These are phyloP conservation scores for Hirsutella thompsonii DNA, from an alignment of 2,329 filamentous ascomycete genomes.

Conservation along the genomic window DNA sequence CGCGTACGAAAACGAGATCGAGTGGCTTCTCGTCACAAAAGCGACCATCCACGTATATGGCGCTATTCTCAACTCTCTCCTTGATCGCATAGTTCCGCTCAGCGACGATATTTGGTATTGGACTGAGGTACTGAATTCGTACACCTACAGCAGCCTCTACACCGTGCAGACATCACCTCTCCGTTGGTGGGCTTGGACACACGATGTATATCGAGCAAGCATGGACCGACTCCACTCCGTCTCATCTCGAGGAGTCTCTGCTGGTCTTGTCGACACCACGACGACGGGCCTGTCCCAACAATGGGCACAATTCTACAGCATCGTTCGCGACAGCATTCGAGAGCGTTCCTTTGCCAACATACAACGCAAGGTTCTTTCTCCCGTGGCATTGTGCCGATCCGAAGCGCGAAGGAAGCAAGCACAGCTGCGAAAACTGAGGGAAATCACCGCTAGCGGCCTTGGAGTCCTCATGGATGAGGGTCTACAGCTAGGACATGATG, in stretches of 20 bases:
- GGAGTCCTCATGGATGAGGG: conserved; percentile 83
- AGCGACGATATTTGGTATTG: conserved; percentile 91
- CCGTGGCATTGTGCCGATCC: conserved; percentile 60
- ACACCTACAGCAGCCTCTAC: conserved; percentile 68
- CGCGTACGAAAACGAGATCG: conserved; percentile 62
- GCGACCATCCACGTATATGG: conserved; percentile 87
- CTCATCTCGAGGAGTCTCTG: conserved; percentile 14
- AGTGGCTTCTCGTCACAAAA: conserved; percentile 86
- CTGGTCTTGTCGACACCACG: conserved; percentile 21
- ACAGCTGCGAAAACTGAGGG: conserved; percentile 56
- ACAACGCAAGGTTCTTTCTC: conserved; percentile 60
- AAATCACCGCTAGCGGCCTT: conserved; percentile 74
- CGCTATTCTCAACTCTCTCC: conserved; percentile 58
- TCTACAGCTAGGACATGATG: conserved; percentile 51
- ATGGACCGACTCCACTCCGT: conserved; percentile 27
- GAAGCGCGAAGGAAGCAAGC: conserved; percentile 66
- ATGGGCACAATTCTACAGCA: conserved; percentile 63
- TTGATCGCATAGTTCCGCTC: conserved; percentile 73
- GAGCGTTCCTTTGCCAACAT: conserved; percentile 62
- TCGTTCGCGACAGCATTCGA: conserved; percentile 63
- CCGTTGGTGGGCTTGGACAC: conserved; percentile 58
- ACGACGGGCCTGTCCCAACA: conserved; percentile 30
- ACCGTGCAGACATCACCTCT: conserved; percentile 74
- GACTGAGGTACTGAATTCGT: conserved; percentile 75
- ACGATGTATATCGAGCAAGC: conserved; percentile 56